Evolutionary conservation across 192 early-diverging fungal genomes (phyloP).

Genomic region (Mortierella antarctica): DNA sequence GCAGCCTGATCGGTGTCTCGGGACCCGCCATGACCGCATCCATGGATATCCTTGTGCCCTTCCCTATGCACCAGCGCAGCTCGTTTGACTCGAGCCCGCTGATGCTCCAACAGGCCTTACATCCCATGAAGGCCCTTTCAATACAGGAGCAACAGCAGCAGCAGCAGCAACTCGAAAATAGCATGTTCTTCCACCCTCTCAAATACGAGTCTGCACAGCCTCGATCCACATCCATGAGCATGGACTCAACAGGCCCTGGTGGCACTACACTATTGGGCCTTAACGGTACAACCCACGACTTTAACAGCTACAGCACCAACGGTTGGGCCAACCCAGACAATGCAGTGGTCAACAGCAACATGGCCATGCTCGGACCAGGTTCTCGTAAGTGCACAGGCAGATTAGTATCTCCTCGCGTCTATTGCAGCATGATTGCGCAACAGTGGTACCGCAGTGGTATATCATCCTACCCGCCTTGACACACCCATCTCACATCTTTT

Average conservation of each 20-base stretch:
- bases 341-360: slow-evolving; percentile 4
- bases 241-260: not conserved
- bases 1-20: slow-evolving; percentile 16
- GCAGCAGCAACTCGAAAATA: slow-evolving; percentile 19
- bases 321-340: slow-evolving; percentile 7
- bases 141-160: slow-evolving; percentile 32
- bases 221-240: not conserved
- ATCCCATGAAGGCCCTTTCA: slow-evolving; percentile 7
- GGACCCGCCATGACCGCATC: slow-evolving; percentile 19
- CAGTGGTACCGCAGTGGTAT: too few species aligned
- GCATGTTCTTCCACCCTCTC: slow-evolving; percentile 16
- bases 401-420: too few species aligned
- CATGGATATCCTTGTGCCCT: slow-evolving; percentile 42
- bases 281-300: too few species aligned
- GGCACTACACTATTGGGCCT: too few species aligned
- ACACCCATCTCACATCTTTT: too few species aligned
- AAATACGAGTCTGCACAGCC: slow-evolving; percentile 4
- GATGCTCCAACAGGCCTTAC: slow-evolving; percentile 22
- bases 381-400: slow-evolving; percentile 8
- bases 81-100: slow-evolving; percentile 12
- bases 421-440: too few species aligned
- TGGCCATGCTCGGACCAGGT: not conserved
- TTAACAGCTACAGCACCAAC: not conserved
- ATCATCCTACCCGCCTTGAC: too few species aligned
- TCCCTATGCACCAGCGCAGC: slow-evolving; percentile 24